Base-by-base conservation (phyloP, 495 filamentous ascomycete genomes). In the Neurospora sp. region DNA sequence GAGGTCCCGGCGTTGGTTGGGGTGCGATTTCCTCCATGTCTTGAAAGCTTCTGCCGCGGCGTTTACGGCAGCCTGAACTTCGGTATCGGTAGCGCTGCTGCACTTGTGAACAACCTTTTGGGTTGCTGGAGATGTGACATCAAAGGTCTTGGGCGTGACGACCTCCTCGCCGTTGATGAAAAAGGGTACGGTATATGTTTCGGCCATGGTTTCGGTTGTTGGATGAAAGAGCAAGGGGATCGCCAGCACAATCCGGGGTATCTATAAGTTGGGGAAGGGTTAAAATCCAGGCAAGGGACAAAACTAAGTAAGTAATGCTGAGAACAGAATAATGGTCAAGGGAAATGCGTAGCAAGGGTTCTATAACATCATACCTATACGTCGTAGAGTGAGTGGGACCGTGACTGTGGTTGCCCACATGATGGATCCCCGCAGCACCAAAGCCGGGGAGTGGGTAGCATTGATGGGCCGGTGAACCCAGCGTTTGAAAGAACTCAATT, bases 131-230 rank as follows among this genome's bases (percentile, higher is more conserved):
- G 85, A 89, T 71, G 82, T 81, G 69, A 97, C 88, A 59, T 89
- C 84, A 82, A 93, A 95, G 20, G 87, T 90, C 69, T 84, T 84
- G 11, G 86, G 77, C 35, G 88, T 88, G 68, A 83, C 82, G 70
- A 88, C 80, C 71, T 92, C 89, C 78, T 91, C 84, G 81, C 91
- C 91, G 74, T 90, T 88, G 82, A 95, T 92, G 71, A 91, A 85
- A 76, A 96, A 89, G 46, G 93, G 93, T 27, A 92, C 82, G 2
- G 79, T 80, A 74, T 82, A 81, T 46, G 65, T 48, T 44, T 74
- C 37, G 41, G 71, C 74, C 74, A 76, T 79, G 72, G 39, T 38
- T 70, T 31, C 42, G 71, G 65, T 37, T 4, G 48, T 59, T 31
- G 22, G 12, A 16, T 3, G 22, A 31, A 61, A 9, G 9, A 22